Conservation (phyloP, 345 rosid genomes). For the Eutrema yunnanense region DNA sequence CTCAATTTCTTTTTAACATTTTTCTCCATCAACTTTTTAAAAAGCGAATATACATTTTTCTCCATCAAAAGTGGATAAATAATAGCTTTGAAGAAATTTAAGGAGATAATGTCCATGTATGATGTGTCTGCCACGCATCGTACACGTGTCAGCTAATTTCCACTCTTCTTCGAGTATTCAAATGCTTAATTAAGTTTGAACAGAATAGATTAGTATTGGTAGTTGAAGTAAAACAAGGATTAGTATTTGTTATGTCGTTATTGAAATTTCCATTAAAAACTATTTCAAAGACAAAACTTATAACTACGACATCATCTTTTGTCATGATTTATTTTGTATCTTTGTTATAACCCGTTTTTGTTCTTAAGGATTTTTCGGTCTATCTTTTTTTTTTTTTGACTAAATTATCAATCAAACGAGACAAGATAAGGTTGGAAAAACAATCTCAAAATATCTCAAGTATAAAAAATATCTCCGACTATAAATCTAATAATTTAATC, state of each 20-base stretch:
- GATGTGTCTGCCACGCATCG: conserved; percentile 14
- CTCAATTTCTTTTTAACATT: not conserved
- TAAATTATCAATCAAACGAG: not conserved
- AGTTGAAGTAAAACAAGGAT: not conserved
- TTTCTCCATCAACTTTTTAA: conserved; percentile 1
- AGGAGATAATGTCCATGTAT: not conserved
- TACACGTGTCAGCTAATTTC: conserved; percentile 6
- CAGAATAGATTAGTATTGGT: not conserved
- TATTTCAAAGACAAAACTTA: not conserved
- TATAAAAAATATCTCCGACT: not conserved
- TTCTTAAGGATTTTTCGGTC: not conserved
- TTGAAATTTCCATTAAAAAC: not conserved
- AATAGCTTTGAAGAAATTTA: not conserved
- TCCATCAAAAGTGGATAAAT: not conserved
- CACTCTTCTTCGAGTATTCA: not conserved
- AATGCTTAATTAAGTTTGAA: not conserved
- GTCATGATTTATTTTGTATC: not conserved
- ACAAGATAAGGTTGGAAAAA: not conserved
- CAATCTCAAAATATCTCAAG: not conserved
- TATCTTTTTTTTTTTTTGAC: not conserved
- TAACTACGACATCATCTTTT: not conserved
- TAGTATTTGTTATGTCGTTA: not conserved
- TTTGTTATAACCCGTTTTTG: not conserved
- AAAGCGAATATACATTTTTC: not conserved
- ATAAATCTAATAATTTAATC: not conserved